phyloP scores from a whole-genome alignment of 2,329 filamentous ascomycete genomes.

The Fusarium longipes region DNA sequence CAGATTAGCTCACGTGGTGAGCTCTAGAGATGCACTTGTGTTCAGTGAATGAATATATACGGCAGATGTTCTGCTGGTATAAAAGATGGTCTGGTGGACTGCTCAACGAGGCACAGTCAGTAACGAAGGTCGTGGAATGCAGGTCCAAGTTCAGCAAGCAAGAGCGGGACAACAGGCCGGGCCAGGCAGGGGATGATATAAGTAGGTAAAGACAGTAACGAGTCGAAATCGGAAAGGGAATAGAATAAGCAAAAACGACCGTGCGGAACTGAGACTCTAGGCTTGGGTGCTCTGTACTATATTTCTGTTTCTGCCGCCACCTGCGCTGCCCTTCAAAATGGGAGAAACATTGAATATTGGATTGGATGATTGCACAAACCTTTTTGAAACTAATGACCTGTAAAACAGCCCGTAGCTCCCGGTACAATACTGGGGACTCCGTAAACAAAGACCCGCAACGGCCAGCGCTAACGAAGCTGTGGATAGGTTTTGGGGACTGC shows the following conservation, averaged over 20 bases:
- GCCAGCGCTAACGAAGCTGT: slow-evolving; percentile 36
- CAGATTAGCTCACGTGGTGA: neutral
- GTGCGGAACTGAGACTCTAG: slow-evolving; percentile 38
- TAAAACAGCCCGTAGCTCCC: slow-evolving; percentile 44
- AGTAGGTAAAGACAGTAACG: neutral
- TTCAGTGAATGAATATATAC: neutral
- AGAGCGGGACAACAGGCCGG: slow-evolving; percentile 15
- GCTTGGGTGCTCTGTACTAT: too few species aligned
- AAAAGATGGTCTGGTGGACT: slow-evolving; percentile 22
- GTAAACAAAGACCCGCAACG: slow-evolving; percentile 42
- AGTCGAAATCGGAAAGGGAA: neutral
- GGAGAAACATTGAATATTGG: slow-evolving; percentile 45
- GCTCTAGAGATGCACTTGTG: neutral
- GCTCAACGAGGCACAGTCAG: slow-evolving; percentile 26
- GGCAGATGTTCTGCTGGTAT: neutral
- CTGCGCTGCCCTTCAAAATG: slow-evolving; percentile 30
- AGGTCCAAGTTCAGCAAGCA: slow-evolving; percentile 26
- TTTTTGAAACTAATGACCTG: slow-evolving; percentile 31
- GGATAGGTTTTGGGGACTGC: slow-evolving; percentile 23
- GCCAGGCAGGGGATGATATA: slow-evolving; percentile 10
- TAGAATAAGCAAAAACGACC: slow-evolving; percentile 23
- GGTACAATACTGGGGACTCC: slow-evolving; percentile 36
- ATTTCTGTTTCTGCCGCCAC: slow-evolving; percentile 12
- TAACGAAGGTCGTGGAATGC: slow-evolving; percentile 31
- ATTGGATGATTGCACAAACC: slow-evolving; percentile 41